Evolutionary conservation across 805 yeast genomes (phyloP).

Genomic region (Metschnikowia corniflorae): DNA sequence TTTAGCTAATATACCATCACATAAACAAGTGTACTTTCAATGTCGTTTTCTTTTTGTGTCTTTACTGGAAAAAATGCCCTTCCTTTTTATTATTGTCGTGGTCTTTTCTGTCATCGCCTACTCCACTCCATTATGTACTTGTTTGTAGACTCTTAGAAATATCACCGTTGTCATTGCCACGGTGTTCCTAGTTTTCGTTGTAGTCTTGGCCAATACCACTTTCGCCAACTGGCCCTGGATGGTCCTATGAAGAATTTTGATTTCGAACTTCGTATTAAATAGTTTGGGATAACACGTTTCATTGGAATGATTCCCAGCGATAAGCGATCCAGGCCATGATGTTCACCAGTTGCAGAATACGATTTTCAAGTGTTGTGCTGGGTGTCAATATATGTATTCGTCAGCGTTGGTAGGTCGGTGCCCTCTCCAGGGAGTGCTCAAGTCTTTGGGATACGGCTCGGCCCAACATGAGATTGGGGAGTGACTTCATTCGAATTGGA

Average conservation of each 20-base stretch:
- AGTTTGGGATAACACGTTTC: slow-evolving; percentile 39
- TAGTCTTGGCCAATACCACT: slow-evolving; percentile 37
- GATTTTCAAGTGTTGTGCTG: slow-evolving; percentile 26
- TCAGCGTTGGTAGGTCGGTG: slow-evolving; percentile 27
- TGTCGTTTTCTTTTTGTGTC: too few species aligned
- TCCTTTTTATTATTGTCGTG: slow-evolving; percentile 30
- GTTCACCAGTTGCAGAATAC: slow-evolving; percentile 33
- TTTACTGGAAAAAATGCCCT: too few species aligned
- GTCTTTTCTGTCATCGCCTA: slow-evolving; percentile 33
- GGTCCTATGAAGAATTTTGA: slow-evolving; percentile 42
- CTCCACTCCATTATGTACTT: too few species aligned
- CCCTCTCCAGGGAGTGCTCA: slow-evolving; percentile 30
- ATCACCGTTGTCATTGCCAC: slow-evolving; percentile 35
- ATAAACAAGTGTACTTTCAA: too few species aligned
- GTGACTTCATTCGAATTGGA: too few species aligned
- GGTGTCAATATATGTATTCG: slow-evolving; percentile 34
- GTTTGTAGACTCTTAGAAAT: slow-evolving; percentile 38
- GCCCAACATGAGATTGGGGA: slow-evolving; percentile 31
- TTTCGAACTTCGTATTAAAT: slow-evolving; percentile 30
- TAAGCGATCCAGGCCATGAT: slow-evolving; percentile 43
- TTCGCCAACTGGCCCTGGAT: slow-evolving; percentile 44
- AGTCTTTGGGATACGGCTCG: slow-evolving; percentile 26
- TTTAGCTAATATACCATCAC: too few species aligned
- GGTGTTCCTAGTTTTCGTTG: slow-evolving; percentile 34
- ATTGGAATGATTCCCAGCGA: slow-evolving; percentile 40